Percentiles rank a stretch among this genome's conserved stretches.
Evolutionary conservation across 2,329 filamentous ascomycete species (phyloP).

Genomic region (Aplosporella prunicola): DNA sequence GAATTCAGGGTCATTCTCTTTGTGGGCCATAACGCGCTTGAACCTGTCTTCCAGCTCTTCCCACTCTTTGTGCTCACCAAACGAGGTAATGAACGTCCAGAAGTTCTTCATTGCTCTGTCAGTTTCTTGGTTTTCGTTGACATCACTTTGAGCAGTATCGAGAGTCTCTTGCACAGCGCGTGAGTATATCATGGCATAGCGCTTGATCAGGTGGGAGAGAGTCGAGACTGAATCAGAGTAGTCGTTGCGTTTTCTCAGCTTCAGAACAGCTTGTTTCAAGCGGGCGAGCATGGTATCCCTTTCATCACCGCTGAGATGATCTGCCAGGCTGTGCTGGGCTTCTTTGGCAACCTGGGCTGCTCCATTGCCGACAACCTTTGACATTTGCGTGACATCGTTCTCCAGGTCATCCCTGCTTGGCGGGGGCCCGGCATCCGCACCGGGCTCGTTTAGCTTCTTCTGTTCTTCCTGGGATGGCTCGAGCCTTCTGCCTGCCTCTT

Average conservation of each 20-base stretch:
- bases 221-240: constrained; percentile 82
- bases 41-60: constrained; percentile 60
- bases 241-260: constrained; percentile 65
- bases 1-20: constrained; percentile 70
- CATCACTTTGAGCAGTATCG: constrained; percentile 57
- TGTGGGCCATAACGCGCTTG: constrained; percentile 61
- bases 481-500: constrained; percentile 62
- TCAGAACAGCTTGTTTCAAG: constrained; percentile 65
- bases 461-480: constrained; percentile 57
- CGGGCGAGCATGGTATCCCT: constrained; percentile 63
- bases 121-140: constrained; percentile 63
- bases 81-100: constrained; percentile 70
- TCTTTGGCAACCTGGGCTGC: constrained; percentile 42
- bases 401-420: constrained; percentile 55
- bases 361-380: constrained; percentile 37
- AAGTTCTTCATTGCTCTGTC: constrained; percentile 70
- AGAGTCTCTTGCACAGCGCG: constrained; percentile 59
- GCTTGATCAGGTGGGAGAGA: constrained; percentile 62
- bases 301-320: constrained; percentile 65
- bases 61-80: constrained; percentile 69
- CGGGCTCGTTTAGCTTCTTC: constrained; percentile 43
- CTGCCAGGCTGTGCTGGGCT: constrained; percentile 59
- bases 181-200: constrained; percentile 71
- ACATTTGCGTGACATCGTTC: constrained; percentile 34
- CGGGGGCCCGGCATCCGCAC: constrained; percentile 41